phyloP scores from a whole-genome alignment of 129 eudicot species.

The Dittrichia graveolens region DNA sequence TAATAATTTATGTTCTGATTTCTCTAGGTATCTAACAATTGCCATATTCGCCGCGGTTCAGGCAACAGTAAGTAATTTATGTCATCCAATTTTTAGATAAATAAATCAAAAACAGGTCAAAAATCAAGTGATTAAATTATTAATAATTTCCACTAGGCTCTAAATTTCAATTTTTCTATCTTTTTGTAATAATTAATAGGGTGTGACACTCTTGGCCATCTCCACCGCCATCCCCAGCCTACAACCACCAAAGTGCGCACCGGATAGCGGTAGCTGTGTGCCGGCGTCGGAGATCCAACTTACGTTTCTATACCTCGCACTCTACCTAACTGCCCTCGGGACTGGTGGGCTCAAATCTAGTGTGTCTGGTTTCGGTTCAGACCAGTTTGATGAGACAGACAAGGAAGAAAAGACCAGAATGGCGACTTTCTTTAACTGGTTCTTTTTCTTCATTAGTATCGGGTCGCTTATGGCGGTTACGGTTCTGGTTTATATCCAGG shows the following conservation, averaged over 20 bases:
- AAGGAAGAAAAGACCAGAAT: slow-evolving; percentile 55
- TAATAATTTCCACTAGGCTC: slow-evolving; percentile 9
- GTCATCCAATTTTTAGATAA: not conserved
- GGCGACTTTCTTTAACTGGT: slow-evolving; percentile 81
- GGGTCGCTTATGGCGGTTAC: slow-evolving; percentile 83
- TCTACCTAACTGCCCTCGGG: slow-evolving; percentile 86
- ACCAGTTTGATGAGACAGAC: slow-evolving; percentile 78
- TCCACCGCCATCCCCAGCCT: slow-evolving; percentile 77
- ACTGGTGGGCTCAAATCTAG: slow-evolving; percentile 92
- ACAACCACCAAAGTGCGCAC: slow-evolving; percentile 70
- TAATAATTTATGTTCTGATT: slow-evolving; percentile 7
- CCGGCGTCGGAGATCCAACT: slow-evolving; percentile 58
- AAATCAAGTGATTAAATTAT: not conserved
- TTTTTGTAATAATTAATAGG: slow-evolving; percentile 44
- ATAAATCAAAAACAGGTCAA: slow-evolving; percentile 20
- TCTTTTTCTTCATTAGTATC: slow-evolving; percentile 80
- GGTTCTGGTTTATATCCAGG: slow-evolving; percentile 78
- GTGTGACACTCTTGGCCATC: slow-evolving; percentile 68
- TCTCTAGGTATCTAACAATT: slow-evolving; percentile 70
- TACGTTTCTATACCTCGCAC: slow-evolving; percentile 55
- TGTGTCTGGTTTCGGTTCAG: slow-evolving; percentile 90
- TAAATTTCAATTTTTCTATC: not conserved
- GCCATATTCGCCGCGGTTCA: slow-evolving; percentile 76
- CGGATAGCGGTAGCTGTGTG: slow-evolving; percentile 39
- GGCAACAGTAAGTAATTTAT: slow-evolving; percentile 64